Evolutionary conservation across 2,329 filamentous ascomycete species (phyloP), one percentile per base, ranked within the genome.

Genomic region (Knoxdaviesia proteae): DNA sequence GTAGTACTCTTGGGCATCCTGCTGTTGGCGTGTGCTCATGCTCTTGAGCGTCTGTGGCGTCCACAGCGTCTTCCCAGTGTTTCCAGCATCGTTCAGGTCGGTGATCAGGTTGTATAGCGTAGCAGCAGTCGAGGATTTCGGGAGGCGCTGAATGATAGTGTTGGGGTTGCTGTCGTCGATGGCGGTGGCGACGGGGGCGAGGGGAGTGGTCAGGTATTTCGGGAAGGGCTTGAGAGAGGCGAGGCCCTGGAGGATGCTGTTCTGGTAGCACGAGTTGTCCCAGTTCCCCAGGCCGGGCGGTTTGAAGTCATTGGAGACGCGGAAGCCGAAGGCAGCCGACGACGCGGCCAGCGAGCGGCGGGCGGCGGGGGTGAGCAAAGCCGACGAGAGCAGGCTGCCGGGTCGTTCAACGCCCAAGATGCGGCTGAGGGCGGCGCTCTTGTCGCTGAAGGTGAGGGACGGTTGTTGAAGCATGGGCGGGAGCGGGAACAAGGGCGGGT

Each of bases 241-340:
- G 37, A 96, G 64, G 6, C 79, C 77, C 57, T 94, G 86, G 7
- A 98, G 74, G 20, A 94, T 79, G 55, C 87, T 94, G 58, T 98
- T 98, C 59, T 96, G 90, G 57, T 93, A 98, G 63, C 90, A 96
- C 1, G 86, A 94, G 56, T 94, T 94, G 62, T 93, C 84, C 62
- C 77, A 79, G 56, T 98, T 98, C 7, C 84, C 84, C 42, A 96
- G 62, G 0, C 90, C 90, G 2, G 64, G 68, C 41, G 66, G 80
- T 33, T 59, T 46, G 40, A 35, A 36, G 11, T 35, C 33, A 34
- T 46, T 40, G 29, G 40, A 35, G 41, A 30, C 7, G 37, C 33
- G 31, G 42, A 44, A 8, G 42, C 42, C 7, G 42, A 44, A 7
- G 42, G 44, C 7, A 46, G 31, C 6, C 42, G 45, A 33, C 45